Conservation (phyloP, 2,329 filamentous ascomycete genomes). For the Basipetospora chlamydospora region DNA sequence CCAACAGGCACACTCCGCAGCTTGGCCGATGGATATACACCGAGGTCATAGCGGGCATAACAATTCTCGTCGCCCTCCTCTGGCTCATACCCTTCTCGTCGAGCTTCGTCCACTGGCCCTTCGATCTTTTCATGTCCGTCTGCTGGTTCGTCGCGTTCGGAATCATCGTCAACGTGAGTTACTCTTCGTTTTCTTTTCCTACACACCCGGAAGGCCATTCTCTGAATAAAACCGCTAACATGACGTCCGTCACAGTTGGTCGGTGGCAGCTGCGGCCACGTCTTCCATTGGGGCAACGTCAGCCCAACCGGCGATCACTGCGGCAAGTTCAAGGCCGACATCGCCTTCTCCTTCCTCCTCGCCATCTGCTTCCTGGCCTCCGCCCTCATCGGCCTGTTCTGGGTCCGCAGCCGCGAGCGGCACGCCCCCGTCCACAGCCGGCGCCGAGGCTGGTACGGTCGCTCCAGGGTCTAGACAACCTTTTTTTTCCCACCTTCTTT, state of each 20-base stretch:
- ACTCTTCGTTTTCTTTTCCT: no score
- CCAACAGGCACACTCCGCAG: conserved; percentile 15
- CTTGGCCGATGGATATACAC: conserved; percentile 59
- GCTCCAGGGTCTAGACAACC: conserved; percentile 3
- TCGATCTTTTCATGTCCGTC: conserved; percentile 54
- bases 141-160: conserved; percentile 59
- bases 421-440: conserved; percentile 12
- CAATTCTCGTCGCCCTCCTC: conserved; percentile 53
- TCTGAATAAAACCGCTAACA: no score
- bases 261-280: conserved; percentile 34
- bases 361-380: conserved; percentile 58
- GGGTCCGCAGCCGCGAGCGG: conserved; percentile 27
- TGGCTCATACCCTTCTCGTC: conserved; percentile 59
- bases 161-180: conserved; percentile 45
- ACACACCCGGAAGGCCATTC: no score
- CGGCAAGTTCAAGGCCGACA: conserved; percentile 53
- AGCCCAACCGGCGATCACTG: conserved; percentile 36
- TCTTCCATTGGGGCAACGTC: conserved; percentile 47
- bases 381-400: conserved; percentile 40
- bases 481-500: not conserved
- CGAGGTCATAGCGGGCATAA: conserved; percentile 53
- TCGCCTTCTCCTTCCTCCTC: conserved; percentile 59
- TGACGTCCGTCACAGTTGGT: conserved; percentile 11
- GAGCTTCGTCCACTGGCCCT: conserved; percentile 55
- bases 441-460: conserved; percentile 3